Evolutionary conservation across 257 asterid genomes (phyloP).

Genomic region (Solanum sitiens): DNA sequence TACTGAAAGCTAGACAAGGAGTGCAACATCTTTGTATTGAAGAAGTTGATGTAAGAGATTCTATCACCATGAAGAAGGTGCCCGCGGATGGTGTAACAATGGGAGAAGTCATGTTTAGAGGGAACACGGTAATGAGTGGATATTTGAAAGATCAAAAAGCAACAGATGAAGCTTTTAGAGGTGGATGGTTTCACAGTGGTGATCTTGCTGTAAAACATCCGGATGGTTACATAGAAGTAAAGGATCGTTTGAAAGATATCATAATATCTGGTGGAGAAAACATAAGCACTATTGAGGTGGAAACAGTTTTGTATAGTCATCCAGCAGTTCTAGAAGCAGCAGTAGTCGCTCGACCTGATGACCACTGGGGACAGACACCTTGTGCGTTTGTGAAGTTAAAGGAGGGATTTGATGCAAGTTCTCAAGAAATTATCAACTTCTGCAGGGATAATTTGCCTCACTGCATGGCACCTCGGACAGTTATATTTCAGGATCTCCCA

Average conservation of each 20-base stretch:
- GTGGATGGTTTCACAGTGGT: background rate
- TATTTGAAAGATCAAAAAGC: background rate
- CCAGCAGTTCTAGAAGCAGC: background rate
- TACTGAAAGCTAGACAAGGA: background rate
- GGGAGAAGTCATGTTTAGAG: background rate
- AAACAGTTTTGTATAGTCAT: background rate
- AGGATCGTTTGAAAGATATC: background rate
- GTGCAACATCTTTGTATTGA: background rate
- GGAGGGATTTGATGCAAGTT: background rate
- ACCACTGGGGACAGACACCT: background rate
- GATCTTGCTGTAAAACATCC: background rate
- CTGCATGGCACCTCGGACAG: background rate
- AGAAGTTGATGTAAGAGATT: background rate
- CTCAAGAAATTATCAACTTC: background rate
- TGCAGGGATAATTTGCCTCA: background rate
- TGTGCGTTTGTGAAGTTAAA: background rate
- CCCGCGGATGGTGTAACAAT: background rate
- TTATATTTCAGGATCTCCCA: background rate
- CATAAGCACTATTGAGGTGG: background rate
- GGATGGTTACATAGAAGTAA: background rate
- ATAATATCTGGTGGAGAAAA: background rate
- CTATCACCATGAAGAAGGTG: background rate
- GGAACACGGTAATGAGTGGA: background rate
- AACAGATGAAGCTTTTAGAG: background rate
- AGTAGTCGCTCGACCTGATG: background rate